Base-by-base conservation (phyloP, 306 rosid genomes). In the Macrotyloma uniflorum region DNA sequence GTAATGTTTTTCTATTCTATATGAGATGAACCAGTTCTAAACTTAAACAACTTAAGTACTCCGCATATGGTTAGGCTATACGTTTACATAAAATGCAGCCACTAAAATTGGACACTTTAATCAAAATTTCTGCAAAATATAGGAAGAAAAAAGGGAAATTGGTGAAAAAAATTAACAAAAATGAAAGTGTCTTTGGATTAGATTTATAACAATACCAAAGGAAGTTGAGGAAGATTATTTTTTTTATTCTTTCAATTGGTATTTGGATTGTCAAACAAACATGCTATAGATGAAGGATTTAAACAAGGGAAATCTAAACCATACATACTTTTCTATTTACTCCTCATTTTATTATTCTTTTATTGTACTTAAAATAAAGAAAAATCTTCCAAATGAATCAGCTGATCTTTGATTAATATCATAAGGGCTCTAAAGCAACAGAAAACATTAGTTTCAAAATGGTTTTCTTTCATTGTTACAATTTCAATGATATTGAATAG, bases 321-420 rank as follows among this genome's bases (percentile, higher is more conserved):
- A 46, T 19, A 8, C 15, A 62, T 20, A 75, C n/a, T 46, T 47
- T 22, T 65, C 24, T 16, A 14, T 3, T 2, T 40, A 22, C 16
- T 57, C 32, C 22, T 40, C n/a, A 22, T 19, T 14, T 5, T 0
- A 40, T 9, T 54, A 32, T 19, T 43, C 61, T 65, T 40, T 14
- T 50, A 32, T 24, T 40, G 50, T 7, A 43, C 18, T 69, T 28
- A 8, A 22, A 19, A 61, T 59, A 49, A 79, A 38, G 26, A 50
- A 36, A 70, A 28, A 9, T 22, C 70, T 33, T 70, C 62, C 8
- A 79, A 64, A 81, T 67, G 76, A 66, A 23, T 11, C 24, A 20
- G 51, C 59, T 71, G 66, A 61, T 47, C 42, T 66, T 64, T 6
- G 14, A 66, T 43, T 23, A n/a, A n/a, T n/a, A 3, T 58, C 72